phyloP scores from a whole-genome alignment of 768 basidiomycete species.

The Kondoa subrosea region DNA sequence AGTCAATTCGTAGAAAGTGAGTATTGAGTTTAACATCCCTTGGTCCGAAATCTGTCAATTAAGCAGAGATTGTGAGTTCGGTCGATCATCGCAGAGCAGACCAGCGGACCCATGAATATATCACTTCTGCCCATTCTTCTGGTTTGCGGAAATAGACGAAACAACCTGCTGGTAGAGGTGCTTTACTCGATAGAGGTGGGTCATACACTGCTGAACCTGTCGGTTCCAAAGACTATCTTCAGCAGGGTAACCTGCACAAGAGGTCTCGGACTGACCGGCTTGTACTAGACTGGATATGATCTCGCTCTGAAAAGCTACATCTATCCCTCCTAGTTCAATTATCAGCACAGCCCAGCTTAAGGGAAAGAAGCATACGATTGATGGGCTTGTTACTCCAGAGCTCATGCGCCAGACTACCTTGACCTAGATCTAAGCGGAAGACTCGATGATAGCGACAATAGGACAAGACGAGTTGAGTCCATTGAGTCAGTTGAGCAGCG shows the following conservation, averaged over 20 bases:
- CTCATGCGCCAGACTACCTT: constrained; percentile 22
- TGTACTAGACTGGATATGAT: not conserved
- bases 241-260: not conserved
- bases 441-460: constrained; percentile 30
- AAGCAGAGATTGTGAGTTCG: not conserved
- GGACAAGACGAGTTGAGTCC: constrained; percentile 32
- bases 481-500: constrained; percentile 32
- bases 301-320: constrained; percentile 1
- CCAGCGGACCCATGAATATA: constrained; percentile 35
- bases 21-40: constrained; percentile 32
- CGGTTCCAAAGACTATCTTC: not conserved
- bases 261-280: not conserved
- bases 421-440: constrained; percentile 27
- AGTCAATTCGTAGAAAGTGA: constrained; percentile 37
- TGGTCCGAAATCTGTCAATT: constrained; percentile 32
- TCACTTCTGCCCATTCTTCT: constrained; percentile 34
- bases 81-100: not conserved
- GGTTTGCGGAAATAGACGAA: constrained; percentile 35
- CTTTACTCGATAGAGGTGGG: constrained; percentile 18
- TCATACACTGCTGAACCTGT: constrained; percentile 16
- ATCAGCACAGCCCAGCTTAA: no score
- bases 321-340: not conserved
- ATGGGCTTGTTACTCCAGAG: constrained; percentile 31
- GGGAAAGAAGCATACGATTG: constrained; percentile 30
- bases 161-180: constrained; percentile 16